phyloP scores from a whole-genome alignment of 805 yeast species.

The Huiozyma sinensis region DNA sequence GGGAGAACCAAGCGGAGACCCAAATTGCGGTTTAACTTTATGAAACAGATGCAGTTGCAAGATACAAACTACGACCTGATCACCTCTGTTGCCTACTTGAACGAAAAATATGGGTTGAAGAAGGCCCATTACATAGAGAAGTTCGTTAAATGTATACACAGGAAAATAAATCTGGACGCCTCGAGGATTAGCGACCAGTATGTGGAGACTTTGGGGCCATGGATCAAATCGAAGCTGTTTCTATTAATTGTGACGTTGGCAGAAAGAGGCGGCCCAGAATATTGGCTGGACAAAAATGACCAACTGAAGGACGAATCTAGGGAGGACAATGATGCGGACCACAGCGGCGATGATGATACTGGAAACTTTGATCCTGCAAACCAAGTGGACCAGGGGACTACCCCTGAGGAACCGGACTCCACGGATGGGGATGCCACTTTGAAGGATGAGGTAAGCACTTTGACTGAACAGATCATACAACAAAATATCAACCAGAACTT shows the following conservation, averaged over 20 bases:
- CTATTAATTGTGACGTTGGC: constrained; percentile 23
- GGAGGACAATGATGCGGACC: background rate
- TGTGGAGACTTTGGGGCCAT: constrained; percentile 15
- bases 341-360: background rate
- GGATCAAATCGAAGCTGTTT: constrained; percentile 24
- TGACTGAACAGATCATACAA: constrained; percentile 25
- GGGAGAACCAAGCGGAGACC: constrained; percentile 1
- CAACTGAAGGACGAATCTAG: background rate
- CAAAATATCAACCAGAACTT: constrained; percentile 27
- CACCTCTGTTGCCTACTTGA: constrained; percentile 24
- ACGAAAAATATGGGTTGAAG: constrained; percentile 24
- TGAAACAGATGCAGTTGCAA: constrained; percentile 16
- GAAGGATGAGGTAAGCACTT: constrained; percentile 8
- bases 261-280: constrained; percentile 29
- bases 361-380: background rate
- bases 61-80: constrained; percentile 23
- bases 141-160: constrained; percentile 25
- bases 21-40: constrained; percentile 10
- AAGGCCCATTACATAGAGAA: constrained; percentile 22
- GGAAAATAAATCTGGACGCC: constrained; percentile 22
- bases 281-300: constrained; percentile 25
- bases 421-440: background rate
- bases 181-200: constrained; percentile 17
- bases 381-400: background rate
- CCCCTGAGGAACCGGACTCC: background rate